Evolutionary conservation across 2,329 filamentous ascomycete species (phyloP).

Genomic region (Neopestalotiopsis clavispora): DNA sequence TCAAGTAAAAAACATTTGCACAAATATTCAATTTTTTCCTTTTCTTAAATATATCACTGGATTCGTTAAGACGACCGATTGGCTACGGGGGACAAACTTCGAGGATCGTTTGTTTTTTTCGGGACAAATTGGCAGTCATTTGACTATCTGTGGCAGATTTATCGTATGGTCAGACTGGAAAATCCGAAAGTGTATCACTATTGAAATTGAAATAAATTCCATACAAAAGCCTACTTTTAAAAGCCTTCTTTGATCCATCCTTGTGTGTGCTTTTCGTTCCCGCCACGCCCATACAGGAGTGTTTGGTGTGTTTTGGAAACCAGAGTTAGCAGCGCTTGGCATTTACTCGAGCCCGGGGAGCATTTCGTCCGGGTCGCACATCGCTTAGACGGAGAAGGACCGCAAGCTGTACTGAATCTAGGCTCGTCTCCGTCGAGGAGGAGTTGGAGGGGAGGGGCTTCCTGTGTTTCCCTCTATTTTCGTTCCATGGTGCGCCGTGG

Average conservation of each 20-base stretch:
- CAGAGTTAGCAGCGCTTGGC: neutral
- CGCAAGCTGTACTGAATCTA: neutral
- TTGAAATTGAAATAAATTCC: no score
- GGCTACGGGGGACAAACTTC: neutral
- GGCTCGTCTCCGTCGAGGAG: neutral
- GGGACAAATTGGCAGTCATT: no score
- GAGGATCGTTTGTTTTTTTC: neutral
- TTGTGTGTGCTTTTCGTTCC: no score
- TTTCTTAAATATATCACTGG: neutral
- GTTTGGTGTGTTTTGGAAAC: no score
- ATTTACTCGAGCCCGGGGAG: neutral
- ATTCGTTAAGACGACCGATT: no score
- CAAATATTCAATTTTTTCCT: neutral
- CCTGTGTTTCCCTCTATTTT: no score
- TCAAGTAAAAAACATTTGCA: slow-evolving; percentile 4
- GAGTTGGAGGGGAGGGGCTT: no score
- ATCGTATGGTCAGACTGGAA: no score
- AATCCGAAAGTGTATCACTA: no score
- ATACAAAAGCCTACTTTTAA: no score
- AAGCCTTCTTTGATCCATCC: no score
- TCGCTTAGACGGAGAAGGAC: neutral
- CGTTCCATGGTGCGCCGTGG: neutral
- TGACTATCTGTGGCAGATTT: no score
- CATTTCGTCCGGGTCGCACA: neutral
- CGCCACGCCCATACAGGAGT: neutral